Evolutionary conservation across 169 alveolate genomes (phyloP), one percentile per base, ranked within the genome.

Genomic region (Eimeria maxima): DNA sequence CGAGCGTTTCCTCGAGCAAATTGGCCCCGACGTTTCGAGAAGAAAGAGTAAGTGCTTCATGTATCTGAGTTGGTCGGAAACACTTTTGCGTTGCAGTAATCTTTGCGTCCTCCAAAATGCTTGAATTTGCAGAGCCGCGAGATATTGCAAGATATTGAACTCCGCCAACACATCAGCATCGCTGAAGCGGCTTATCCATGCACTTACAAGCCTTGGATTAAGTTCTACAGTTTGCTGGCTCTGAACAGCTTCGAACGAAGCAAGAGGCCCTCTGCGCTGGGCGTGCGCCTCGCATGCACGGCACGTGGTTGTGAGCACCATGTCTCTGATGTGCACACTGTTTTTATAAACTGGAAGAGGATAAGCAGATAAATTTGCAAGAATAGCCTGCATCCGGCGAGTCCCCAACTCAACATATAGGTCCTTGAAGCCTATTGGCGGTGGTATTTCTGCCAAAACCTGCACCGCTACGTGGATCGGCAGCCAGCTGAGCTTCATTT

Each of bases 271-370:
- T 60, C 83, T 60, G 65, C 71, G 80, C 83, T 87, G 94, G n/a
- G 96, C 96, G 90, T 94, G 96, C n/a, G 91, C 90, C 50, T 94
- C 94, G 90, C 96, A 94, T 76, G 96, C 96, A 20, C 94, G 93
- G 80, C 90, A 81, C 29, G 94, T 76, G 33, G 92, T 45, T 45
- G 57, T 84, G 44, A 94, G 89, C 69, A 84, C 96, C 44, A 83
- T 90, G 18, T 94, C 96, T 44, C 96, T 44, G 44, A 94, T 81
- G 84, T 94, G 96, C 45, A 94, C 96, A 24, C 84, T 90, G 87
- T 90, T 90, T 67, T 50, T 20, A 89, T 84, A 69, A 42, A 94
- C 67, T 8, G 96, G 96, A 53, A 94, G 96, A 18, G 89, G 80
- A 60, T 83, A 94, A 1, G 55, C 69, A 16, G 96, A 89, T 44